Percentiles rank a stretch among this genome's conserved stretches.
These are phyloP conservation scores for Ambrosia artemisiifolia DNA, from an alignment of 129 eudicot genomes.

Conservation along the genomic window DNA sequence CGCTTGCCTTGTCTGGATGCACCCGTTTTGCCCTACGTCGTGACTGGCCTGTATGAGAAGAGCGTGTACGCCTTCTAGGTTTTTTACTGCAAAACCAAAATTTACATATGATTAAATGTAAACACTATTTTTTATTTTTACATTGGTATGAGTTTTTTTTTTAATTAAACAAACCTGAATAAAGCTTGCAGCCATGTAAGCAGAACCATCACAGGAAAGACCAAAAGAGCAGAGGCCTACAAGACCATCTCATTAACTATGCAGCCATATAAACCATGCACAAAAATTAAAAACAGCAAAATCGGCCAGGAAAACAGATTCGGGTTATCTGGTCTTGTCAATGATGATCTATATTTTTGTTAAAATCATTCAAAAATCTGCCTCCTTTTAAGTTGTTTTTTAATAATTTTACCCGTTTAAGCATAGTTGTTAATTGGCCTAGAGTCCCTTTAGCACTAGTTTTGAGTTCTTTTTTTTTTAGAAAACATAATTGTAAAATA, in stretches of 20 bases:
- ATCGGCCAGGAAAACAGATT: not conserved
- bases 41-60: conserved; percentile 41
- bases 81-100: conserved; percentile 51
- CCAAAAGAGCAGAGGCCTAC: conserved; percentile 73
- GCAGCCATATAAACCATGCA: conserved; percentile 3
- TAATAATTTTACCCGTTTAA: not conserved
- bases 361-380: too few relatives aligned
- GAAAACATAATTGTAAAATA: too few relatives aligned
- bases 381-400: not conserved
- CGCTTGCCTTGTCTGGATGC: conserved; percentile 47
- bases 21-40: conserved; percentile 61
- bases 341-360: not conserved
- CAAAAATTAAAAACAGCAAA: not conserved
- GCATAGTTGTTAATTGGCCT: too few relatives aligned
- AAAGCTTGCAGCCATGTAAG: conserved; percentile 37
- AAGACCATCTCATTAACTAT: conserved; percentile 10
- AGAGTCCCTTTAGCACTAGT: too few relatives aligned
- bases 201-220: conserved; percentile 56
- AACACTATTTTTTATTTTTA: too few relatives aligned
- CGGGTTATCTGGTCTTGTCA: too few relatives aligned
- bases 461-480: too few relatives aligned
- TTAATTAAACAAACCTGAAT: conserved; percentile 52
- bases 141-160: not conserved
- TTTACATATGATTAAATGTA: not conserved
- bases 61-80: conserved; percentile 43